Conservation (phyloP, 495 filamentous ascomycete species). For the Aspergillus taichungensis region DNA sequence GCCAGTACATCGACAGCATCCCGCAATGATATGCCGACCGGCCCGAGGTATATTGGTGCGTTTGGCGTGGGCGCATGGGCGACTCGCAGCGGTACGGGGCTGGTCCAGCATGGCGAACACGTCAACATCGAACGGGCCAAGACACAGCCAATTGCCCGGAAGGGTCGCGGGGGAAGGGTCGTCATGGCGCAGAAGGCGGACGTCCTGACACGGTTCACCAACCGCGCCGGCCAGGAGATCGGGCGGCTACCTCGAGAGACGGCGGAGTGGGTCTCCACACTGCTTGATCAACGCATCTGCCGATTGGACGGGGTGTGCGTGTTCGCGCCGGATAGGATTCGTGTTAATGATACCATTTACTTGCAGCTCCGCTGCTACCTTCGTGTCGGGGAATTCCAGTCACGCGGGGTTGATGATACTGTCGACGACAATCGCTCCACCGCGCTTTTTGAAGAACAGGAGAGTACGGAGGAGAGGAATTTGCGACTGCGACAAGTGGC, state of each 20-base stretch:
- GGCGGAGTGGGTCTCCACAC: conserved; percentile 86
- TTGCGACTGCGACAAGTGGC: conserved; percentile 80
- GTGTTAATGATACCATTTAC: conserved; percentile 89
- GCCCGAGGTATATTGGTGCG: conserved; percentile 73
- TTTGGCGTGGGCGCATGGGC: conserved; percentile 91
- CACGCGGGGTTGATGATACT: conserved; percentile 43
- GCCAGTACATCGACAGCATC: background rate
- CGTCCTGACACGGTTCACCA: conserved; percentile 91
- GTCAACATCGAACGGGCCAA: conserved; percentile 83
- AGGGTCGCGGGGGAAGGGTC: conserved; percentile 40
- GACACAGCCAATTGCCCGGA: conserved; percentile 51
- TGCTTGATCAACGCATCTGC: conserved; percentile 89
- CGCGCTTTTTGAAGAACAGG: conserved; percentile 69
- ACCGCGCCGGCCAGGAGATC: conserved; percentile 67
- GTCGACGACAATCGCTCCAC: conserved; percentile 62
- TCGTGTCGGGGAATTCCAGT: conserved; percentile 62
- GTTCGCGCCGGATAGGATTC: conserved; percentile 74
- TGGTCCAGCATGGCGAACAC: conserved; percentile 67
- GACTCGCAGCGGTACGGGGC: conserved; percentile 67
- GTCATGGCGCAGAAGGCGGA: conserved; percentile 55
- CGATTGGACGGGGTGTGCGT: conserved; percentile 81
- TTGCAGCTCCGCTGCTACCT: conserved; percentile 77
- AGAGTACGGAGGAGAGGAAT: conserved; percentile 76
- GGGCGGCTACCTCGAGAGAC: conserved; percentile 83
- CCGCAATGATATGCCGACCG: conserved; percentile 40